Evolutionary conservation across 164 flowering plant species (phyloP).

Genomic region (Vitis amurensis): DNA sequence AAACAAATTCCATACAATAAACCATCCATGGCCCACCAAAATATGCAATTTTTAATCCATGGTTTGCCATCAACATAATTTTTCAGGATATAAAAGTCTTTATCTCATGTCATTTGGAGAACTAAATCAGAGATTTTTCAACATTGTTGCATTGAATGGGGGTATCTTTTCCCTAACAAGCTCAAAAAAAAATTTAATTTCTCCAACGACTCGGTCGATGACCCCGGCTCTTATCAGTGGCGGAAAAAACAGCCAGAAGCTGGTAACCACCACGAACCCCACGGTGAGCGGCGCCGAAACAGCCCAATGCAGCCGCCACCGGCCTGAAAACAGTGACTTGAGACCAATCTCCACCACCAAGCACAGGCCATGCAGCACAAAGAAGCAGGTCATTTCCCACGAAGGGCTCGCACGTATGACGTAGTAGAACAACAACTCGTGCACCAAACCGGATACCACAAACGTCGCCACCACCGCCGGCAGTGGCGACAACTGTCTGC

Average conservation of each 20-base stretch:
- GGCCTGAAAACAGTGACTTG: conserved; percentile 11
- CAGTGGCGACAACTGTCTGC: conserved; percentile 9
- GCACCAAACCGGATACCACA: conserved; percentile 31
- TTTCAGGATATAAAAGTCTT: too few species aligned
- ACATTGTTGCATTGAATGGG: too few species aligned
- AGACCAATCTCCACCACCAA: conserved; percentile 20
- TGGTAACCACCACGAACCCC: conserved; percentile 41
- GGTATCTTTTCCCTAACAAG: too few species aligned
- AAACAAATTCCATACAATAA: too few species aligned
- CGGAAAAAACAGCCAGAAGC: conserved; percentile 46
- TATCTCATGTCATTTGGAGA: too few species aligned
- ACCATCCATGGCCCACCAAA: too few species aligned
- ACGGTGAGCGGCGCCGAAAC: conserved; percentile 32
- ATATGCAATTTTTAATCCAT: too few species aligned
- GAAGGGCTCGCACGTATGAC: conserved; percentile 24
- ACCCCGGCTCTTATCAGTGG: conserved; percentile 32
- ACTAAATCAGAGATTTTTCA: too few species aligned
- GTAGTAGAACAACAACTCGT: conserved; percentile 27
- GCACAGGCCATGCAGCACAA: conserved; percentile 35
- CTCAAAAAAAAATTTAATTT: background rate
- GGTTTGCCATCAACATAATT: too few species aligned
- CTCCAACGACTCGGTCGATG: conserved; percentile 23
- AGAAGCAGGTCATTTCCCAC: conserved; percentile 44
- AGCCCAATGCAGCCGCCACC: conserved; percentile 25
- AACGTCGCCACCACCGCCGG: conserved; percentile 16